phyloP scores from a whole-genome alignment of 768 basidiomycete genomes.

The Suillus hirtellus region DNA sequence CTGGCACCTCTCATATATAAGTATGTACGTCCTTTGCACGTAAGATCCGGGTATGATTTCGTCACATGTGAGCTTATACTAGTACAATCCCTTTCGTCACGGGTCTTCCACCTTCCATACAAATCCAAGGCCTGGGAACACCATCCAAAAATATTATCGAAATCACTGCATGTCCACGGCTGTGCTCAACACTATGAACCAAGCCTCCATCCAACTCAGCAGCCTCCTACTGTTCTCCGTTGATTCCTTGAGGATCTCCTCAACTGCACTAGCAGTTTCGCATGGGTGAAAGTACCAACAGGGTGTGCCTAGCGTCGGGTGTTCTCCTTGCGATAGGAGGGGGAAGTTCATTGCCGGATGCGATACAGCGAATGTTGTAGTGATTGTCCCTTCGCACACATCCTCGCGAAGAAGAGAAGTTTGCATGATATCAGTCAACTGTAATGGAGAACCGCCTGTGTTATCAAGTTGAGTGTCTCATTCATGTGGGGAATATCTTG shows the following conservation, averaged over 20 bases:
- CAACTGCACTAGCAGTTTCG: slow-evolving; percentile 63
- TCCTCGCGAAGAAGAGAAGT: slow-evolving; percentile 60
- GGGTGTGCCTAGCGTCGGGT: slow-evolving; percentile 71
- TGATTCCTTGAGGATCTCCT: slow-evolving; percentile 64
- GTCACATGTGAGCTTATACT: slow-evolving; percentile 10
- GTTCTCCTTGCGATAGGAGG: slow-evolving; percentile 83
- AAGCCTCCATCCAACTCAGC: slow-evolving; percentile 60
- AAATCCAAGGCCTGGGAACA: background rate
- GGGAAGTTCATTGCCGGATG: slow-evolving; percentile 60
- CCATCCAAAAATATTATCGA: slow-evolving; percentile 10
- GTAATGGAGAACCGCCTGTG: slow-evolving; percentile 65
- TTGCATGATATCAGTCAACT: slow-evolving; percentile 53
- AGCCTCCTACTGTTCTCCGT: slow-evolving; percentile 19
- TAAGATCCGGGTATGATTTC: slow-evolving; percentile 8
- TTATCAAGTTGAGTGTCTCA: slow-evolving; percentile 15
- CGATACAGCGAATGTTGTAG: slow-evolving; percentile 56
- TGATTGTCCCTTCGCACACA: slow-evolving; percentile 43
- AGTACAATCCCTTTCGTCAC: background rate
- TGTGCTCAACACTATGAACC: slow-evolving; percentile 75
- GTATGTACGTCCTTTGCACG: background rate
- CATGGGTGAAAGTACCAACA: slow-evolving; percentile 92
- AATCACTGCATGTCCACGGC: slow-evolving; percentile 53
- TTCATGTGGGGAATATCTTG: slow-evolving; percentile 5
- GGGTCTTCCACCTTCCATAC: background rate
- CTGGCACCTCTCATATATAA: background rate